Percentiles rank a stretch among this genome's conserved stretches.
phyloP scores from a whole-genome alignment of 2,329 filamentous ascomycete genomes.

The Mollisia scopiformis region DNA sequence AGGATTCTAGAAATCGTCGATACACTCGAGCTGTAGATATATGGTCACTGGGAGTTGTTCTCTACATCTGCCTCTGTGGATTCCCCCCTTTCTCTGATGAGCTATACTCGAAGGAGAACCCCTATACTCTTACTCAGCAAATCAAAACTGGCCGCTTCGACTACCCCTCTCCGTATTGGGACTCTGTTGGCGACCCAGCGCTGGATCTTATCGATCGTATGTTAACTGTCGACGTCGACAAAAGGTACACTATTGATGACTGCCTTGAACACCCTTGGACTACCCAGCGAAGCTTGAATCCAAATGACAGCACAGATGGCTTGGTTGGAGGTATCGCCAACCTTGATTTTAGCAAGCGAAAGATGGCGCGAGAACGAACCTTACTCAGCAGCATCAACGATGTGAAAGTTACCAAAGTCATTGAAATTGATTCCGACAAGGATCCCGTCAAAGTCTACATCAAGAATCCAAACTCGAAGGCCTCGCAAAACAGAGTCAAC shows the following conservation, averaged over 20 bases:
- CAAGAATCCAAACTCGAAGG: conserved; percentile 61
- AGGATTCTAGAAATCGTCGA: conserved; percentile 77
- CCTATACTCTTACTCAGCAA: conserved; percentile 85
- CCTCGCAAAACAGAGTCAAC: conserved; percentile 46
- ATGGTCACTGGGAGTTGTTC: conserved; percentile 95
- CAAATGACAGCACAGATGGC: conserved; percentile 88
- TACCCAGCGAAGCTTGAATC: conserved; percentile 60
- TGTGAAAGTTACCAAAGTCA: conserved; percentile 63
- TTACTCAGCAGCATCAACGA: conserved; percentile 82
- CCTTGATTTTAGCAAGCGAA: conserved; percentile 83
- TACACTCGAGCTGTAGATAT: conserved; percentile 96
- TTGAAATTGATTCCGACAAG: conserved; percentile 55
- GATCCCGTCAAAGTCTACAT: conserved; percentile 72
- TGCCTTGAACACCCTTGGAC: conserved; percentile 93
- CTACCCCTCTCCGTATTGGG: conserved; percentile 97
- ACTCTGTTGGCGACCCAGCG: conserved; percentile 82
- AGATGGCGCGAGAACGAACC: conserved; percentile 80
- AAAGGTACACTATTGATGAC: conserved; percentile 85
- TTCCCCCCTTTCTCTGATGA: conserved; percentile 98
- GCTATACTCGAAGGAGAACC: conserved; percentile 78
- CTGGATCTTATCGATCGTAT: conserved; percentile 93
- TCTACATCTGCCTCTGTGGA: conserved; percentile 96
- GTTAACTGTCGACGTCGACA: conserved; percentile 84
- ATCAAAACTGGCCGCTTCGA: conserved; percentile 89
- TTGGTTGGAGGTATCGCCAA: conserved; percentile 83